Evolutionary conservation across 306 rosid genomes (phyloP).

Genomic region (Cyamopsis tetragonoloba): DNA sequence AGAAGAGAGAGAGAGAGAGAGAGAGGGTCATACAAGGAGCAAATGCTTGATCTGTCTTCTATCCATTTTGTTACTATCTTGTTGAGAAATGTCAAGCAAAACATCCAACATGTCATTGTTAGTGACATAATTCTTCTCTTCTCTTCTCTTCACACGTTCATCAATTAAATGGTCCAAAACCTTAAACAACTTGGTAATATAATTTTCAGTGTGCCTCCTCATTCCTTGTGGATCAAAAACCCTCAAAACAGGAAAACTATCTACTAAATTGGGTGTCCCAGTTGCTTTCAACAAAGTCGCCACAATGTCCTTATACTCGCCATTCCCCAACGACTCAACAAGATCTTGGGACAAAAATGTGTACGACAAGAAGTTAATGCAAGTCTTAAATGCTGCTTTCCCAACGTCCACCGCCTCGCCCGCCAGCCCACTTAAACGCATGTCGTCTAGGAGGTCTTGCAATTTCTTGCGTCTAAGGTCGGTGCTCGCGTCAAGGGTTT

Average conservation of each 20-base stretch:
- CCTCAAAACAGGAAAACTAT: slow-evolving; percentile 35
- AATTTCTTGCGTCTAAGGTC: slow-evolving; percentile 28
- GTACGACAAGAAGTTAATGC: slow-evolving; percentile 35
- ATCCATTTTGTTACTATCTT: slow-evolving; percentile 27
- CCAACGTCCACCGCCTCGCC: slow-evolving; percentile 41
- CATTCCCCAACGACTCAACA: slow-evolving; percentile 2
- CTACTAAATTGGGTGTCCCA: slow-evolving; percentile 42
- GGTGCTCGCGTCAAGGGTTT: slow-evolving; percentile 31
- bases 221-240: slow-evolving; percentile 40
- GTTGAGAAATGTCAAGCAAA: slow-evolving; percentile 29
- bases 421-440: not conserved
- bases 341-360: slow-evolving; percentile 47
- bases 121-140: not conserved
- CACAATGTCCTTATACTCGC: slow-evolving; percentile 27
- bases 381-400: slow-evolving; percentile 32
- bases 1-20: not conserved
- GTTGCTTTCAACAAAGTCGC: slow-evolving; percentile 25
- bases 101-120: slow-evolving; percentile 36
- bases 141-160: slow-evolving; percentile 18
- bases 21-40: slow-evolving; percentile 14
- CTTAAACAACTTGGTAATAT: slow-evolving; percentile 16
- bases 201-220: not conserved
- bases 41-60: slow-evolving; percentile 19
- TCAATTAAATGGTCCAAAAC: slow-evolving; percentile 16
- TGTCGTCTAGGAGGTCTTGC: slow-evolving; percentile 26